phyloP scores from a whole-genome alignment of 768 basidiomycete species.

The Amanita thiersii region DNA sequence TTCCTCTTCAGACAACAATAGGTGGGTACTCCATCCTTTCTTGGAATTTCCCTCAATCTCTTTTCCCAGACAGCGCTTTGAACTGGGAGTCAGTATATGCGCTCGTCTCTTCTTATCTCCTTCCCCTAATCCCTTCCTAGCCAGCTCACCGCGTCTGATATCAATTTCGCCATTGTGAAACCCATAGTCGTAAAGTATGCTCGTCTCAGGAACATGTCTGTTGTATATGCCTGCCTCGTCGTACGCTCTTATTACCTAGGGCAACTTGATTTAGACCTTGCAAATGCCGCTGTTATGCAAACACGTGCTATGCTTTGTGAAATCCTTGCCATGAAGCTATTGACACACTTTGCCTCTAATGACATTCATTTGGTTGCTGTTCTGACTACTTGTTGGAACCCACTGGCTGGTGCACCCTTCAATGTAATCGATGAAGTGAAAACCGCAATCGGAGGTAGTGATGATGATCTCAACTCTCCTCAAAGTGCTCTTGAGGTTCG shows the following conservation, averaged over 20 bases:
- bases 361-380: constrained; percentile 74
- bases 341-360: constrained; percentile 64
- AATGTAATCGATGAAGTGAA: constrained; percentile 65
- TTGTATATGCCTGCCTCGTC: constrained; percentile 71
- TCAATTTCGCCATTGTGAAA: constrained; percentile 73
- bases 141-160: constrained; percentile 77
- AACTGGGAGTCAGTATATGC: constrained; percentile 65
- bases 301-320: constrained; percentile 74
- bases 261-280: constrained; percentile 61
- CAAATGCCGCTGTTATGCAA: constrained; percentile 66
- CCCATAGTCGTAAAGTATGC: constrained; percentile 78
- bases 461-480: constrained; percentile 57
- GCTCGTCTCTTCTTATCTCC: constrained; percentile 7
- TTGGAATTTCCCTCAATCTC: constrained; percentile 6
- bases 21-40: constrained; percentile 20
- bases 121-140: constrained; percentile 23
- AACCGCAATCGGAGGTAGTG: constrained; percentile 43
- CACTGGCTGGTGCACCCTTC: constrained; percentile 65
- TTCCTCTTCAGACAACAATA: constrained; percentile 34
- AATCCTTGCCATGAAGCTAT: constrained; percentile 81
- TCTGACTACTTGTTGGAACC: constrained; percentile 78
- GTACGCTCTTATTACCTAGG: constrained; percentile 73
- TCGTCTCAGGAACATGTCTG: constrained; percentile 62
- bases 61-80: constrained; percentile 52
- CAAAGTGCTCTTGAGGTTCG: constrained; percentile 83